phyloP scores from a whole-genome alignment of 768 basidiomycete species.

The Gloeophyllum trabeum region DNA sequence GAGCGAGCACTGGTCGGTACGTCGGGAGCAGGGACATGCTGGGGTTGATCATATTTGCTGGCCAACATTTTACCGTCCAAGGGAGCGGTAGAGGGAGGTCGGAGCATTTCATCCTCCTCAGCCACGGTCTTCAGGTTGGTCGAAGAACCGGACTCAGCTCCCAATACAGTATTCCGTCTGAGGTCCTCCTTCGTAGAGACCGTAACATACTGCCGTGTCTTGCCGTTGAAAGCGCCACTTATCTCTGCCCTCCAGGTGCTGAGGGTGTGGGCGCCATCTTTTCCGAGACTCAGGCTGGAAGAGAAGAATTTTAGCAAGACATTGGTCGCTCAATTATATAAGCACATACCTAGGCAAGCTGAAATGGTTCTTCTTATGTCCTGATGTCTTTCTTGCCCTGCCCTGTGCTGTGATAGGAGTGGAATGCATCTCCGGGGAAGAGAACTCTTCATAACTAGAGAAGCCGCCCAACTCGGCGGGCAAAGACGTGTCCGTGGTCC shows the following conservation, averaged over 20 bases:
- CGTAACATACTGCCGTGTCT: slow-evolving; percentile 26
- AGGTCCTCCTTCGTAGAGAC: slow-evolving; percentile 29
- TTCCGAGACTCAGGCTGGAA: slow-evolving; percentile 57
- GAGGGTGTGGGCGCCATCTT: slow-evolving; percentile 41
- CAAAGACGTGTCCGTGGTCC: slow-evolving; percentile 2
- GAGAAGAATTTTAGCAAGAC: too few relatives aligned
- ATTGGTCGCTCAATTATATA: too few relatives aligned
- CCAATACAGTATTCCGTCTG: slow-evolving; percentile 30
- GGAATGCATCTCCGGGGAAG: slow-evolving; percentile 47
- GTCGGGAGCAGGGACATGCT: slow-evolving; percentile 36
- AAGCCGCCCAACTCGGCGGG: slow-evolving; percentile 18
- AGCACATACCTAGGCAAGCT: slow-evolving; percentile 57
- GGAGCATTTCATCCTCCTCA: slow-evolving; percentile 26
- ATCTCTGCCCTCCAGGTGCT: slow-evolving; percentile 45
- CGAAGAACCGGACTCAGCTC: slow-evolving; percentile 10
- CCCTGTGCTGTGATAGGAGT: slow-evolving; percentile 32
- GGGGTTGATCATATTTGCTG: slow-evolving; percentile 5
- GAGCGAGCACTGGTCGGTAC: slow-evolving; percentile 40
- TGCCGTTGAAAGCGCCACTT: slow-evolving; percentile 33
- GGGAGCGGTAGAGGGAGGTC: slow-evolving; percentile 12
- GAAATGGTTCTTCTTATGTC: slow-evolving; percentile 51
- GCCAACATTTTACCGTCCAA: slow-evolving; percentile 13
- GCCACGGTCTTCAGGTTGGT: slow-evolving; percentile 25
- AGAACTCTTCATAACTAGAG: slow-evolving; percentile 27
- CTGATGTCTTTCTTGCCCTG: slow-evolving; percentile 31